Evolutionary conservation across 129 eudicot species (phyloP), one percentile per base, ranked within the genome.

Genomic region (Saussurea involucrata): DNA sequence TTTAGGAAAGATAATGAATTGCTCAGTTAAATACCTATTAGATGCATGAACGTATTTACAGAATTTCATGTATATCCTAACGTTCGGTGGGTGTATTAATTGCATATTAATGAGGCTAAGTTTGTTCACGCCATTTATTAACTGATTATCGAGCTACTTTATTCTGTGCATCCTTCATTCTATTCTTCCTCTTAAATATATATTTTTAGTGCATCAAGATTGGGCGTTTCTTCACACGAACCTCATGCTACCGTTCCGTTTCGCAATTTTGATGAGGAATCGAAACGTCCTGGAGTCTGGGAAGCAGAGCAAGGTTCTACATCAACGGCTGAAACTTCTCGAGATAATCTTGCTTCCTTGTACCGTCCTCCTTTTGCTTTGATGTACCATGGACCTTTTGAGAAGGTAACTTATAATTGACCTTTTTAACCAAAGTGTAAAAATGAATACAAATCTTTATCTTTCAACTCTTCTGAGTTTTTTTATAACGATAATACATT

Each of bases 271-370:
- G 86, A 93, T 24, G 93, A 94, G 85, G 97, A 94, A 84, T 66
- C 75, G 65, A 94, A 83, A 76, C 90, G 71, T 60, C 80, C 96
- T 13, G 91, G 89, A 36, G 87, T 93, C 20, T 93, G 98, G 97
- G 98, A 81, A 81, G 72, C 90, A 13, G 97, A 85, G 13, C 81
- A 85, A 80, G 88, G 86, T 55, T 81, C 90, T 71, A 64, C 92
- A 22, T 86, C 97, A 37, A 77, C 69, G 20, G 58, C 77, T 5
- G 88, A 84, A 69, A 81, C 61, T 77, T 64, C 95, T 60, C 84
- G 72, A 83, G 97, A 90, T 72, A 90, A 88, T 82, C 98, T 93
- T 78, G 98, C 98, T 65, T 87, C 97, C 40, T 77, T 93, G 68
- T 93, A 90, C 63, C 86, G 90, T 53, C 95, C 96, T 67, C 98